phyloP scores from a whole-genome alignment of 2,329 filamentous ascomycete species.

The Aspergillus fumigatiaffinis region DNA sequence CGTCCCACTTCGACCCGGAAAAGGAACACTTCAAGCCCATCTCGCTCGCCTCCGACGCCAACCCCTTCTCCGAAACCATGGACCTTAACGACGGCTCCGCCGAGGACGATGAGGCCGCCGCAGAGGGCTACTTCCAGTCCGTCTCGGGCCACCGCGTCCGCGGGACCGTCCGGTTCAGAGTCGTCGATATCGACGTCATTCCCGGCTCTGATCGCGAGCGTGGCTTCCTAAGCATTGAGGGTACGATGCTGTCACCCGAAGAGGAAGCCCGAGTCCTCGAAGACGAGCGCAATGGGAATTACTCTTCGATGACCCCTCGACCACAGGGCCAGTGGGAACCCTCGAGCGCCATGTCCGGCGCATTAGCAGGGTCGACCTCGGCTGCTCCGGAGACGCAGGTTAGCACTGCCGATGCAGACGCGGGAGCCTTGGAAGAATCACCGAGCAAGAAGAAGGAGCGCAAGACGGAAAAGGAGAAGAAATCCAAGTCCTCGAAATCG shows the following conservation, averaged over 20 bases:
- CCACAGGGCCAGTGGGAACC: not conserved
- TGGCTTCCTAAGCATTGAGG: slow-evolving; percentile 80
- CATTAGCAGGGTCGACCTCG: slow-evolving; percentile 16
- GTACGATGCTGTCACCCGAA: slow-evolving; percentile 71
- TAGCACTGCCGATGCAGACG: slow-evolving; percentile 7
- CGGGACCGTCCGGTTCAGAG: slow-evolving; percentile 69
- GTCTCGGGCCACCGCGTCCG: slow-evolving; percentile 64
- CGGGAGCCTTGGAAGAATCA: slow-evolving; percentile 14
- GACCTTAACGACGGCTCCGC: slow-evolving; percentile 28
- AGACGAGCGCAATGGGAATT: slow-evolving; percentile 45
- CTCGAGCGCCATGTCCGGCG: slow-evolving; percentile 18
- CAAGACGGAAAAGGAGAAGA: slow-evolving; percentile 19
- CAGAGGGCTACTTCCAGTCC: slow-evolving; percentile 73
- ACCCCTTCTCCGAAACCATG: slow-evolving; percentile 19
- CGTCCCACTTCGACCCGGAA: slow-evolving; percentile 29
- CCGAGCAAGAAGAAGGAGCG: slow-evolving; percentile 15
- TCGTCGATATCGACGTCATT: slow-evolving; percentile 72
- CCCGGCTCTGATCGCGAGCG: slow-evolving; percentile 67
- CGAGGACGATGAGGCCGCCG: slow-evolving; percentile 51
- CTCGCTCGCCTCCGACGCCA: slow-evolving; percentile 29
- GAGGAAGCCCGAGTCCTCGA: slow-evolving; percentile 61
- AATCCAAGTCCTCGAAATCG: slow-evolving; percentile 19
- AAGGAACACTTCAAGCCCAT: slow-evolving; percentile 41
- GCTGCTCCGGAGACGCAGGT: slow-evolving; percentile 7
- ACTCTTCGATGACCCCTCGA: slow-evolving; percentile 29